Base-by-base conservation (phyloP, 2,329 filamentous ascomycete species). In the Diaporthe humulicola region DNA sequence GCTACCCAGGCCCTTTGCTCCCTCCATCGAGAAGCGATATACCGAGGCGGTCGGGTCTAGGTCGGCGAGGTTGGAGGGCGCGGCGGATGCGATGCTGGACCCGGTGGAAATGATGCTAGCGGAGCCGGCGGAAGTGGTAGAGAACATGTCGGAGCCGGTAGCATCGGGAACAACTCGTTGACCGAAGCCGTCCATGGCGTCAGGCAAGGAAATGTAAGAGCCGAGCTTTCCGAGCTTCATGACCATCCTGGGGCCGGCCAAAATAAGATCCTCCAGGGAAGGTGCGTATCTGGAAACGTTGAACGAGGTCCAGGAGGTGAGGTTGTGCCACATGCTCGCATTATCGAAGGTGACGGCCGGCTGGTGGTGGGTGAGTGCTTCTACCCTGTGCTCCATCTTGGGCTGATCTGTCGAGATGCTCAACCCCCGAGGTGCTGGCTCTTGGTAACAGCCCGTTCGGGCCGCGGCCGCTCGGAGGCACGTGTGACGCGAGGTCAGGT, bases 1-100 rank as follows among this genome's bases (percentile, higher is more conserved):
- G 76, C 94, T 95, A 58, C 95, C 94, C 57, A 98, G 88, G 57
- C 94, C 95, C 81, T 93, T 91, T 2, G 88, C 86, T 33, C 90
- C 85, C 78, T 92, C 91, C 77, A 91, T 82, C 8, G 90, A 88
- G 76, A 92, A 86, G 42, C 86, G 86, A 9, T 88, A 87, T 73
- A 84, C 81, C 74, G 87, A 76, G 38, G 84, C 82, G 45, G 81
- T 79, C 33, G 84, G 82, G 73, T 87, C 85, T 64, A 85, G 83
- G 52, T 85, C 84, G 40, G 84, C 81, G 33, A 85, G 82, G n/a
- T 85, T 82, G 57, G 87, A 86, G 28, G 86, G 85, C 14, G 85
- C 84, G 33, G 83, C 83, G 42, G 74, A 61, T 58, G 79, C 82
- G 15, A 81, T 80, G 19, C 84, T 81, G 52, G 82, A 81, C 30